Evolutionary conservation across 257 asterid genomes (phyloP), one percentile per base, ranked within the genome.

Genomic region (Prunella vulgaris): DNA sequence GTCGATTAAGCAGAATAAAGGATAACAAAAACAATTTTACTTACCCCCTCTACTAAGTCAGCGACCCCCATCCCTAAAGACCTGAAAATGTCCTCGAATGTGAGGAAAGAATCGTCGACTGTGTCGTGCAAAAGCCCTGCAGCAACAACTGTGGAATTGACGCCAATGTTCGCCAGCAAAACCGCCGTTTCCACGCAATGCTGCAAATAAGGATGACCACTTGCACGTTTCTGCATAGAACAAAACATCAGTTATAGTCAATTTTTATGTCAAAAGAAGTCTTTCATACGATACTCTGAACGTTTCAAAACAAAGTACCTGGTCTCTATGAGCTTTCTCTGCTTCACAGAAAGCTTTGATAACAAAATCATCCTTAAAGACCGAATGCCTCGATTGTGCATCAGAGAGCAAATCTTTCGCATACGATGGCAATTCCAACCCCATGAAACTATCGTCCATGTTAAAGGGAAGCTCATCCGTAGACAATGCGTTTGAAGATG

Each of bases 61-160:
- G 95, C 89, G 27, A 94, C 99, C 49, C 77, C 96, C 68, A 84
- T 81, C 18, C 98, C 98, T 74, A 84, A 81, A 42, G 83, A 74
- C 71, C 70, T 54, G 42, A 79, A 82, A 67, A 91, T 89, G 52
- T 80, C 66, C 32, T 86, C 97, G 46, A 56, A 87, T 0, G 96
- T 86, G 64, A 91, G 69, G 32, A 74, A 82, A 46, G 97, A 75
- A 84, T 94, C 97, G 51, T 94, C 99, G 59, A 91, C 79, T 0
- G 98, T 81, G 54, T 94, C 99, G 76, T 94, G 99, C 75, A 94
- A 75, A 73, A 94, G 89, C 80, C 99, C 99, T 5, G 98, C 96
- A 48, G 97, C 93, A 68, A 94, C 98, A 51, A 94, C 97, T 3
- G 97, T 86, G 2, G 98, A 77, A 76, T 84, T 91, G 44, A 97